Conservation (phyloP, 1,284 basidiomycete genomes). For the Puccinia novopanici region DNA sequence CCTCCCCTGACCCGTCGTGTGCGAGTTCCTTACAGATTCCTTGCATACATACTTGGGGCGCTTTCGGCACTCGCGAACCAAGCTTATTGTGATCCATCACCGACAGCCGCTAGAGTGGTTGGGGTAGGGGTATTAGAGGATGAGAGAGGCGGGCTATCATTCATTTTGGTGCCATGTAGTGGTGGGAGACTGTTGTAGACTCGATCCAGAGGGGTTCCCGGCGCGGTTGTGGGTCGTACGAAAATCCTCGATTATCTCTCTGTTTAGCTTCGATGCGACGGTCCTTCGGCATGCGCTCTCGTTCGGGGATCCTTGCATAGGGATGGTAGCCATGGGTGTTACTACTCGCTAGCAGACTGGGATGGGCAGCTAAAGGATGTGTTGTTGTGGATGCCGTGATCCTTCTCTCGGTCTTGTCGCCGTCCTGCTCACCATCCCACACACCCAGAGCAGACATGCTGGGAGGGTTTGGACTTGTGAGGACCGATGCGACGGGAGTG, state of each 20-base stretch:
- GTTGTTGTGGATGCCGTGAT: conserved; percentile 5
- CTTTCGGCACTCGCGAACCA: background rate
- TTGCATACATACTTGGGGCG: too few relatives aligned
- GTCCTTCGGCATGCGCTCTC: conserved; percentile 12
- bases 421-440: conserved; percentile 32
- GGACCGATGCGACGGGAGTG: conserved; percentile 1
- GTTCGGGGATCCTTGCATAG: conserved; percentile 30
- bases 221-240: conserved; percentile 30
- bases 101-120: background rate
- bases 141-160: conserved; percentile 17
- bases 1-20: background rate
- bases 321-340: conserved; percentile 46
- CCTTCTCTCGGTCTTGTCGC: conserved; percentile 29
- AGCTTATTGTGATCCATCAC: background rate
- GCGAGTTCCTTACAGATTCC: background rate
- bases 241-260: conserved; percentile 19
- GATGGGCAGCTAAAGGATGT: background rate
- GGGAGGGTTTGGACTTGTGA: conserved; percentile 8
- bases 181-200: conserved; percentile 23
- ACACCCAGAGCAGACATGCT: conserved; percentile 21
- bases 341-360: background rate
- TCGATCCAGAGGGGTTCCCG: conserved; percentile 26
- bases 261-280: conserved; percentile 25
- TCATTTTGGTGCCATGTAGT: background rate
- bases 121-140: conserved; percentile 12